These are phyloP conservation scores for Exophiala dermatitidis DNA, from an alignment of 2,329 filamentous ascomycete species.

Conservation along the genomic window DNA sequence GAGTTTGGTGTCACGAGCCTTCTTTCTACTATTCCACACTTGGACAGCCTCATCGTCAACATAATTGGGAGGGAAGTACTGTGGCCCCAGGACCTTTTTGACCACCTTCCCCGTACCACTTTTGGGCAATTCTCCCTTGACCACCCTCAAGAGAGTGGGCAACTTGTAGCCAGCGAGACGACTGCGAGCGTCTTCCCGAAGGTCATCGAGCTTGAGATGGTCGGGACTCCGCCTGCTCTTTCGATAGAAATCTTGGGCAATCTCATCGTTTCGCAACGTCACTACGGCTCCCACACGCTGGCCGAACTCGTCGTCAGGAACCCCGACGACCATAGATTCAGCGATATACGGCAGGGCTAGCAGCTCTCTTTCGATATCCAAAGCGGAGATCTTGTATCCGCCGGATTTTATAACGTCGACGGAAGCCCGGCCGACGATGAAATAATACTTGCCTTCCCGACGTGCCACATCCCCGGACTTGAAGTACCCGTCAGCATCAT, in stretches of 20 bases:
- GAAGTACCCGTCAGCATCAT: conserved; percentile 36
- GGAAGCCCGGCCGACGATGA: conserved; percentile 42
- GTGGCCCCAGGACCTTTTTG: conserved; percentile 41
- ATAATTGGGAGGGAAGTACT: conserved; percentile 35
- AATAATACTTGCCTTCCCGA: conserved; percentile 34
- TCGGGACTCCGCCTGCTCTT: conserved; percentile 11
- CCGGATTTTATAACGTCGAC: conserved; percentile 47
- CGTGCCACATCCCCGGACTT: conserved; percentile 36
- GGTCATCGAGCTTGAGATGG: conserved; percentile 35
- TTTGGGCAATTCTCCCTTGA: conserved; percentile 43
- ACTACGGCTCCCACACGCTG: conserved; percentile 43
- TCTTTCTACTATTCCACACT: conserved; percentile 27
- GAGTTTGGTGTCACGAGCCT: conserved; percentile 14
- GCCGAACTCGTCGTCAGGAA: conserved; percentile 44
- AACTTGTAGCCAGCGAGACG: conserved; percentile 44
- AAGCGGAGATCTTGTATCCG: conserved; percentile 46
- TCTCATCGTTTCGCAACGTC: conserved; percentile 24
- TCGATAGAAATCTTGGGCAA: conserved; percentile 22
- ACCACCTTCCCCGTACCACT: conserved; percentile 45
- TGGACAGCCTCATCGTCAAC: conserved; percentile 28
- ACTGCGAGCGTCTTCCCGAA: conserved; percentile 40
- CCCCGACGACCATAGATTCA: conserved; percentile 46
- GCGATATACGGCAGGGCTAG: conserved; percentile 41
- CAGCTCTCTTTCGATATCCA: conserved; percentile 46
- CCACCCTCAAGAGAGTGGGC: conserved; percentile 42